A percentile compares a stretch with the other conserved stretches of the same genome.
These are phyloP conservation scores for Achaetomiella virescens DNA, from an alignment of 495 filamentous ascomycete species.

Conservation along the genomic window DNA sequence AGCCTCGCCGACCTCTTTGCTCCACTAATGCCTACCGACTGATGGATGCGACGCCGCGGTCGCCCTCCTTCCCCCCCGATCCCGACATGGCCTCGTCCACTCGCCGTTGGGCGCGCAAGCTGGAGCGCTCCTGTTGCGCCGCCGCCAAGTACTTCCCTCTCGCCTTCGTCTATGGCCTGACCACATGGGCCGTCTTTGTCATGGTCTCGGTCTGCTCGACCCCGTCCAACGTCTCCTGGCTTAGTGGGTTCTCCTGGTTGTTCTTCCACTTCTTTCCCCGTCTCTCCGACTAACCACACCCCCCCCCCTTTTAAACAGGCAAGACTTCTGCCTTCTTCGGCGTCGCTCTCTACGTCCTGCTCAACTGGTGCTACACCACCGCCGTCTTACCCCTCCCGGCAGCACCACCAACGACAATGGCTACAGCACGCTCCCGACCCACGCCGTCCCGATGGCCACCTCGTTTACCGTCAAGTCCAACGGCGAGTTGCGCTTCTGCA, in stretches of 20 bases:
- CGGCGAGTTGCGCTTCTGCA: conserved; percentile 82
- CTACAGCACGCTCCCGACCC: conserved; percentile 47
- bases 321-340: conserved; percentile 49
- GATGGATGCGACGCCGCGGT: conserved; percentile 22
- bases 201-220: conserved; percentile 66
- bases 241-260: conserved; percentile 48
- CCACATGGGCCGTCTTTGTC: conserved; percentile 86
- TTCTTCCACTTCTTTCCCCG: background rate
- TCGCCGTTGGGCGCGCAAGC: conserved; percentile 60
- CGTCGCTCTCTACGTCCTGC: conserved; percentile 64
- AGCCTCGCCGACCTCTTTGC: background rate
- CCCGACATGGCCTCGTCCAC: conserved; percentile 15
- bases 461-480: conserved; percentile 87
- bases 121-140: conserved; percentile 79
- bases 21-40: background rate
- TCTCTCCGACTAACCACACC: background rate
- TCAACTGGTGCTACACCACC: conserved; percentile 81
- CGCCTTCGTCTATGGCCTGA: conserved; percentile 79
- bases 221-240: conserved; percentile 52
- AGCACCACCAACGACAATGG: conserved; percentile 48
- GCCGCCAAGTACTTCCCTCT: conserved; percentile 81
- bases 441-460: conserved; percentile 47
- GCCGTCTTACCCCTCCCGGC: conserved; percentile 92
- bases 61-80: conserved; percentile 5
- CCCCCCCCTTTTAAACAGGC: conserved; percentile 27